phyloP scores from a whole-genome alignment of 169 alveolate genomes.

The Plasmodium yoelii region DNA sequence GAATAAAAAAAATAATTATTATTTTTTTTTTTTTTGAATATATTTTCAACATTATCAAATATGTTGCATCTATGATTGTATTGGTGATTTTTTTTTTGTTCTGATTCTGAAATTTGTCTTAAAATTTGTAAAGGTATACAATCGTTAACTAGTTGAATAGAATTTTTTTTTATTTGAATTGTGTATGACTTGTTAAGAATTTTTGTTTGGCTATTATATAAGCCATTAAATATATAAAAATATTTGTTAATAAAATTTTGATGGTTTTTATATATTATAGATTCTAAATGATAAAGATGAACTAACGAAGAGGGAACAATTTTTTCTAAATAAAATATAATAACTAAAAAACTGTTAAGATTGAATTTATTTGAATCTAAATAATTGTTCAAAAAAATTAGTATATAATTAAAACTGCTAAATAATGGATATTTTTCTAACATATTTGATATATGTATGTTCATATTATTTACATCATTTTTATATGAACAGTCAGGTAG shows the following conservation, averaged over 20 bases:
- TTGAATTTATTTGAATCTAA: slow-evolving; percentile 5
- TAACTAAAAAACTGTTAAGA: slow-evolving; percentile 3
- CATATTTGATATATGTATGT: background rate
- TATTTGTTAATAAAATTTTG: slow-evolving; percentile 5
- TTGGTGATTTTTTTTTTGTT: background rate
- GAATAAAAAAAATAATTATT: background rate
- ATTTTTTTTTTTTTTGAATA: slow-evolving; percentile 16
- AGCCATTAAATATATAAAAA: slow-evolving; percentile 26
- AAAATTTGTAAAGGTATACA: too few relatives aligned
- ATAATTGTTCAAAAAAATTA: slow-evolving; percentile 12
- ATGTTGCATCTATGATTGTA: slow-evolving; percentile 7
- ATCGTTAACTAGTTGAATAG: too few relatives aligned
- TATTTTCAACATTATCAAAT: slow-evolving; percentile 19
- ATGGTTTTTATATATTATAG: slow-evolving; percentile 2
- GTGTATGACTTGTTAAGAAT: slow-evolving; percentile 5
- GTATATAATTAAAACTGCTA: slow-evolving; percentile 1
- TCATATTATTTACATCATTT: background rate
- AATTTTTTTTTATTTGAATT: background rate
- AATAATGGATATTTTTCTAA: background rate
- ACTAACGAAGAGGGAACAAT: background rate
- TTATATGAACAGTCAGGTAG: background rate
- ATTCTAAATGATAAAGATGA: slow-evolving; percentile 19
- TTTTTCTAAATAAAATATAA: slow-evolving; percentile 9
- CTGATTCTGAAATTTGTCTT: background rate
- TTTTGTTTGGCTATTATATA: background rate